Percentiles rank a stretch among this genome's conserved stretches.
Evolutionary conservation across 23 red algal species (phyloP).

Genomic region (Gracilaria caudata): DNA sequence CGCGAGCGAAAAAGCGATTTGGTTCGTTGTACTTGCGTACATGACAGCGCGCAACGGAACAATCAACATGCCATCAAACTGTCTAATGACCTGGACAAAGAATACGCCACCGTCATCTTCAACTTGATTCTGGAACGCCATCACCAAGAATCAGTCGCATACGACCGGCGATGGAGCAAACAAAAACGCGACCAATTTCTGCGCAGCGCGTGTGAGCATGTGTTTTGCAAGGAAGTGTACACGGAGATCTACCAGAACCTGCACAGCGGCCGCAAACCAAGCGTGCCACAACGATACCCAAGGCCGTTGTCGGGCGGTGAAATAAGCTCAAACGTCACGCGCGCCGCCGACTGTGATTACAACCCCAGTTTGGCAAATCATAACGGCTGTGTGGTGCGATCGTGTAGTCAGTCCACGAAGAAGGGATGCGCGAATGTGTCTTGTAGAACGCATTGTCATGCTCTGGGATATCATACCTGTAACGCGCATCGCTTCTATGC

Average conservation of each 20-base stretch:
- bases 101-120: conserved; percentile 38
- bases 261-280: conserved; percentile 13
- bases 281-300: conserved; percentile 8
- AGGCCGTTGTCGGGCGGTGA: conserved; percentile 24
- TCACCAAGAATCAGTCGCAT: background rate
- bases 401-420: conserved; percentile 36
- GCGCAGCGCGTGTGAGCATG: conserved; percentile 26
- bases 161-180: conserved; percentile 17
- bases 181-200: conserved; percentile 17
- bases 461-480: conserved; percentile 3
- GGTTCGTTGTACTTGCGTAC: background rate
- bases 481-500: background rate
- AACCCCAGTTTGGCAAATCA: conserved; percentile 45
- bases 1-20: background rate
- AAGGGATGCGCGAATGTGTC: conserved; percentile 29
- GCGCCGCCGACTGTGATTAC: conserved; percentile 27
- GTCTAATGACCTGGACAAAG: conserved; percentile 46
- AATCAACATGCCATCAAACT: background rate
- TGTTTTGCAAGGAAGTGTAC: conserved; percentile 57
- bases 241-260: conserved; percentile 44
- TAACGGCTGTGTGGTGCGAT: conserved; percentile 31
- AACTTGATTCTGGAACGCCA: conserved; percentile 14
- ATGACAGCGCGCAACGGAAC: background rate
- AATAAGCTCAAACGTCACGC: conserved; percentile 25
- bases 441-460: conserved; percentile 34